Percentiles rank a stretch among this genome's conserved stretches.
Evolutionary conservation across 2,329 filamentous ascomycete species (phyloP).

Genomic region (Chaetomiaceae sp.): DNA sequence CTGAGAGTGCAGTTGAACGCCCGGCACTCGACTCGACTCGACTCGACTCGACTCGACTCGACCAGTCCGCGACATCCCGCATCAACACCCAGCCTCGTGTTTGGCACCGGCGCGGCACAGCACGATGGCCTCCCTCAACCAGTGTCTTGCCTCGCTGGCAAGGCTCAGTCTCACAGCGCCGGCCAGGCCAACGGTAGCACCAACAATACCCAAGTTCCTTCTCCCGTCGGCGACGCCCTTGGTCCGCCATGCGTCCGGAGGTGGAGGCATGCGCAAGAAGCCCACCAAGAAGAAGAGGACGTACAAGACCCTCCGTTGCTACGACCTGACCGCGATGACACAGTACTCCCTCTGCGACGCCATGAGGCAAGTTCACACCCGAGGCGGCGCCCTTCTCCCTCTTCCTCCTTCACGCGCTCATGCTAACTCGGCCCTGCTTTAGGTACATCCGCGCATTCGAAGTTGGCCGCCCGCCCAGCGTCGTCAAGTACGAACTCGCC

Average conservation of each 20-base stretch:
- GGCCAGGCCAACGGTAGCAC: slow-evolving; percentile 37
- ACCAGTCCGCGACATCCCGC: neutral
- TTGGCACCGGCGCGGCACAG: slow-evolving; percentile 11
- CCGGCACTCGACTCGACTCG: slow-evolving; percentile 20
- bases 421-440: slow-evolving; percentile 8
- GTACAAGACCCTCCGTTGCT: slow-evolving; percentile 62
- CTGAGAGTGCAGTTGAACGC: slow-evolving; percentile 3
- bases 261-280: slow-evolving; percentile 46
- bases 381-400: too few relatives aligned
- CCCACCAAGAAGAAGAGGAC: slow-evolving; percentile 52
- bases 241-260: slow-evolving; percentile 38
- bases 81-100: slow-evolving; percentile 12
- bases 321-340: slow-evolving; percentile 60
- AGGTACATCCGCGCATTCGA: slow-evolving; percentile 91
- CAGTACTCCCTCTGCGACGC: slow-evolving; percentile 86
- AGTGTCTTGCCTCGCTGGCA: slow-evolving; percentile 52
- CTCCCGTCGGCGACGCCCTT: slow-evolving; percentile 41
- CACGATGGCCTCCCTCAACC: slow-evolving; percentile 47
- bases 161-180: slow-evolving; percentile 42
- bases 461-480: slow-evolving; percentile 71
- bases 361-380: slow-evolving; percentile 64
- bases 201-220: slow-evolving; percentile 45
- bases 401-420: neutral
- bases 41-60: slow-evolving; percentile 22
- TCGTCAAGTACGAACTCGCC: slow-evolving; percentile 82